These are phyloP conservation scores for Dillenia turbinata DNA, from an alignment of 164 flowering plant genomes.

Conservation along the genomic window DNA sequence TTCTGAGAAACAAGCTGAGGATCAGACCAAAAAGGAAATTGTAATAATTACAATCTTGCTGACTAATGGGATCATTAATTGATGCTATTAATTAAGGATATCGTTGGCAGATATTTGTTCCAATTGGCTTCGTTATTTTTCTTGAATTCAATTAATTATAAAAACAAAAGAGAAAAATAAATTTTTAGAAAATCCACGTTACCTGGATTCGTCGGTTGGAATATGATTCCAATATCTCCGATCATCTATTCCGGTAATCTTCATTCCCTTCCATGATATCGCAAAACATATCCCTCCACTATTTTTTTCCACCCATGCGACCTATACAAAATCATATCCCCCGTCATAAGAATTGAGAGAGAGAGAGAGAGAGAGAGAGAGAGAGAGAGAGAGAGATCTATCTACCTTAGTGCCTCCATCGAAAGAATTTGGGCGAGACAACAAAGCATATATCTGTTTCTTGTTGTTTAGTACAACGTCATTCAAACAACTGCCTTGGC, in stretches of 20 bases:
- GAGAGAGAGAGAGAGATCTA: neutral
- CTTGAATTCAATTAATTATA: no score
- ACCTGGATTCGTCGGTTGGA: slow-evolving; percentile 52
- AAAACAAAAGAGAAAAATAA: no score
- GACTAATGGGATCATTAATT: no score
- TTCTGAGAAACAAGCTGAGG: no score
- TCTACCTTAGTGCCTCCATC: slow-evolving; percentile 67
- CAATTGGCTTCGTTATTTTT: no score
- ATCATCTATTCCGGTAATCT: slow-evolving; percentile 54
- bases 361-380: neutral
- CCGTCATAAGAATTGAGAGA: neutral
- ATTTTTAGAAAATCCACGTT: no score
- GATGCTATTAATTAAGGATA: no score
- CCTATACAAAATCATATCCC: slow-evolving; percentile 18
- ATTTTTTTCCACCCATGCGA: slow-evolving; percentile 45
- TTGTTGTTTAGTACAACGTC: slow-evolving; percentile 7
- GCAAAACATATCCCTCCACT: slow-evolving; percentile 34
- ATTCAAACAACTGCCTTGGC: neutral
- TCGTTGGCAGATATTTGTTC: no score
- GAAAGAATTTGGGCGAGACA: slow-evolving; percentile 37
- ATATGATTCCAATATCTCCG: slow-evolving; percentile 55
- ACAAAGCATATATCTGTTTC: slow-evolving; percentile 29
- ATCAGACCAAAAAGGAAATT: no score
- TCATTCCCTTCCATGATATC: slow-evolving; percentile 38
- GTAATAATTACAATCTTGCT: no score